These are phyloP conservation scores for Cladosporium sp. DNA, from an alignment of 2,329 filamentous ascomycete species.

Conservation along the genomic window DNA sequence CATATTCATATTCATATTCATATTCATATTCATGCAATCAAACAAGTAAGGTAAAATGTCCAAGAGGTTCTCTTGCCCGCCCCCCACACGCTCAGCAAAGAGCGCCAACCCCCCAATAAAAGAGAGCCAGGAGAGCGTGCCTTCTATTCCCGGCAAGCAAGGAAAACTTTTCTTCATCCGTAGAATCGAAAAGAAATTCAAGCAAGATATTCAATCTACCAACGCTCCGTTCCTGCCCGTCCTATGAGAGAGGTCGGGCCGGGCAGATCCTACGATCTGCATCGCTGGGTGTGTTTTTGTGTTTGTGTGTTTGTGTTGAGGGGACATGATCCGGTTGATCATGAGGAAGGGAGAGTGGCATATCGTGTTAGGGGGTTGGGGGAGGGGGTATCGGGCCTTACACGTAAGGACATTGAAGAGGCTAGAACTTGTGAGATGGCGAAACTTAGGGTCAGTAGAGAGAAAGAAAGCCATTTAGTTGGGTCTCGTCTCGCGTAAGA, in stretches of 20 bases:
- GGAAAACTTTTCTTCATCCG: neutral
- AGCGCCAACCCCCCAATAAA: slow-evolving; percentile 14
- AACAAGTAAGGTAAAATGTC: slow-evolving; percentile 21
- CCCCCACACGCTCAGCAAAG: slow-evolving; percentile 26
- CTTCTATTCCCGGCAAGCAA: slow-evolving; percentile 30
- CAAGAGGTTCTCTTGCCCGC: slow-evolving; percentile 36
- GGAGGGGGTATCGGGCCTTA: too few species aligned
- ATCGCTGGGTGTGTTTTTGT: slow-evolving; percentile 34
- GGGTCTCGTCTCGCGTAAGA: too few species aligned
- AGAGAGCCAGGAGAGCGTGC: slow-evolving; percentile 25
- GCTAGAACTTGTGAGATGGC: too few species aligned
- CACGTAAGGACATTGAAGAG: neutral
- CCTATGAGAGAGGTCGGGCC: slow-evolving; percentile 30
- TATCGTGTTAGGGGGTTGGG: too few species aligned
- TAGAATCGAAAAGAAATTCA: slow-evolving; percentile 3
- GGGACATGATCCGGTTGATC: too few species aligned
- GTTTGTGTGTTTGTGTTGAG: too few species aligned
- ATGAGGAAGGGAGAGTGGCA: too few species aligned
- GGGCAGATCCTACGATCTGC: slow-evolving; percentile 40
- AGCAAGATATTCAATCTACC: slow-evolving; percentile 32
- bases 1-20: too few species aligned
- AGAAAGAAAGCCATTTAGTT: neutral
- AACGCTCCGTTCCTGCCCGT: slow-evolving; percentile 45
- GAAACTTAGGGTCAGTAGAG: neutral
- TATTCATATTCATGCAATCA: too few species aligned